phyloP scores from a whole-genome alignment of 306 rosid genomes.

The Dalbergia oliveri region DNA sequence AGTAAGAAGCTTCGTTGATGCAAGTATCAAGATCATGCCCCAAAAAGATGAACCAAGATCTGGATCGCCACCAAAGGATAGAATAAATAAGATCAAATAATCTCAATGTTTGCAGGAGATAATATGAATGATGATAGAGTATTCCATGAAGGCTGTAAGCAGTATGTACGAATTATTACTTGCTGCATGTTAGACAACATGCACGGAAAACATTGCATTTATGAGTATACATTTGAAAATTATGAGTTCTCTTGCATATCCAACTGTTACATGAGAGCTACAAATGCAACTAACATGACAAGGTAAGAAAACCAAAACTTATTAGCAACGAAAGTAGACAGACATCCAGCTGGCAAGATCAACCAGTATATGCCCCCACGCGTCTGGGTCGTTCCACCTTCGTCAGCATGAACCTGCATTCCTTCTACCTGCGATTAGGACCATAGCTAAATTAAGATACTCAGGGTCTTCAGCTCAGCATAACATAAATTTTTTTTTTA shows the following conservation, averaged over 20 bases:
- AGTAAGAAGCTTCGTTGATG: conserved; percentile 72
- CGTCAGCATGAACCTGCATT: conserved; percentile 73
- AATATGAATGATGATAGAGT: neutral
- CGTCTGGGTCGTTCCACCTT: conserved; percentile 79
- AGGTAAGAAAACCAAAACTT: neutral
- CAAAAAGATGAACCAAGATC: conserved; percentile 81
- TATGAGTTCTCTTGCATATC: neutral
- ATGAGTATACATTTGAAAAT: neutral
- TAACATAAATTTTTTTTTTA: neutral
- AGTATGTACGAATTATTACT: neutral
- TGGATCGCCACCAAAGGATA: conserved; percentile 40
- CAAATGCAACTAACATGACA: conserved; percentile 1
- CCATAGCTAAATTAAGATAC: neutral
- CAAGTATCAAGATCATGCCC: conserved; percentile 78
- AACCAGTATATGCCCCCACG: conserved; percentile 79
- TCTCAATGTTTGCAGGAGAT: conserved; percentile 11
- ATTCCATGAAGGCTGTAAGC: neutral
- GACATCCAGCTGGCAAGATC: conserved; percentile 81
- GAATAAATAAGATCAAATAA: conserved; percentile 20
- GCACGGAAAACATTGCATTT: conserved; percentile 12
- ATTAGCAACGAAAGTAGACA: conserved; percentile 2
- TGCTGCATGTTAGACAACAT: conserved; percentile 4
- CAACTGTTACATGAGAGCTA: neutral
- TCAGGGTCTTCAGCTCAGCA: neutral
- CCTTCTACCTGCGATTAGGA: conserved; percentile 71